Conservation (phyloP, 1,284 basidiomycete species). For the Cerioporus squamosus region DNA sequence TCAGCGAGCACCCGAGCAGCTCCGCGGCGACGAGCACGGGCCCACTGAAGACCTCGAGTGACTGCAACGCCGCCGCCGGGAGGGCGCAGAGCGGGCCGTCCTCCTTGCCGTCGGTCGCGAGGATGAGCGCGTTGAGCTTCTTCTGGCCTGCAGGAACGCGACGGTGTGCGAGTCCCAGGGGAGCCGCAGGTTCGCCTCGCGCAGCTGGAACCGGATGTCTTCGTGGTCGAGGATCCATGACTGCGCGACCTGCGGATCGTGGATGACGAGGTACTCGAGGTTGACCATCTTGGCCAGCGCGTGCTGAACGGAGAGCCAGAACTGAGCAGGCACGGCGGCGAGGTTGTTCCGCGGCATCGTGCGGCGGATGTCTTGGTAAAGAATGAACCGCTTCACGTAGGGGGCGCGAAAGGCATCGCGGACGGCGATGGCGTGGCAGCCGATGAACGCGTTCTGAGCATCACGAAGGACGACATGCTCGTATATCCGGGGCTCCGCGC, state of each 20-base stretch:
- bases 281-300: slow-evolving; percentile 29
- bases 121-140: slow-evolving; percentile 20
- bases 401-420: slow-evolving; percentile 26
- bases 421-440: slow-evolving; percentile 26
- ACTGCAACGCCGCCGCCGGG: slow-evolving; percentile 22
- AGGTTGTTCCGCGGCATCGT: slow-evolving; percentile 10
- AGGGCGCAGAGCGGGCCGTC: slow-evolving; percentile 23
- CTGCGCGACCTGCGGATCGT: slow-evolving; percentile 27
- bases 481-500: slow-evolving; percentile 36
- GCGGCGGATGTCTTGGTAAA: slow-evolving; percentile 29
- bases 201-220: slow-evolving; percentile 32
- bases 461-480: slow-evolving; percentile 29
- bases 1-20: slow-evolving; percentile 33
- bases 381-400: slow-evolving; percentile 33
- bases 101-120: slow-evolving; percentile 21
- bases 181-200: slow-evolving; percentile 29
- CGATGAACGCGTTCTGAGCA: slow-evolving; percentile 19
- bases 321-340: slow-evolving; percentile 20
- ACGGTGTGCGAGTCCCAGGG: slow-evolving; percentile 35
- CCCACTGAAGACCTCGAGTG: slow-evolving; percentile 31
- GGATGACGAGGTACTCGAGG: slow-evolving; percentile 31
- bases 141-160: slow-evolving; percentile 35
- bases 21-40: slow-evolving; percentile 33
- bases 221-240: slow-evolving; percentile 34
- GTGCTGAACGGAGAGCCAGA: slow-evolving; percentile 33